Base-by-base conservation (phyloP, 2,329 filamentous ascomycete species). In the Alternaria metachromatica region DNA sequence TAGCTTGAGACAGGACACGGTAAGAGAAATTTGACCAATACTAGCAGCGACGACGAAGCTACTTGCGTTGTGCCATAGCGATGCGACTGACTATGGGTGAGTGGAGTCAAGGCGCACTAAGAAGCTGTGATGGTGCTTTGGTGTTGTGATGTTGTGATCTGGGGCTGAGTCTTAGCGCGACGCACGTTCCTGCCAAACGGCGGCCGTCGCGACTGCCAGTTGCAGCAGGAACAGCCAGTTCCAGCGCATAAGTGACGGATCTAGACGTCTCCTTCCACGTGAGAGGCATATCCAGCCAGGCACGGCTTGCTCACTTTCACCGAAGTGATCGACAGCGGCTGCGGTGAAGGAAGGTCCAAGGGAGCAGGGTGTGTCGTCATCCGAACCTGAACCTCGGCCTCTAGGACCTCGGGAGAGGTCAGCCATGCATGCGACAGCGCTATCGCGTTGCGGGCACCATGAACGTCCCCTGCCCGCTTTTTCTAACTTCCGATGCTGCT, bases 341-440 rank as follows among this genome's bases (percentile, higher is more conserved):
- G 41, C 18, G 58, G 53, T 54, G 50, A 48, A 55, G 46, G 23
- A 26, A 57, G 60, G 33, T 26, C 23, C 37, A 30, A 23, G 13
- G 41, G 56, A 46, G 46, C 46, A 45, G 25, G 20, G 30, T 37
- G 44, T 62, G 59, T 62, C 64, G 60, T 60, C 57, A 65, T 56
- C 66, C 56, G 41, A 46, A 50, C 49, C 65, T 75, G 69, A 72
- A 78, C 76, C 76, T 78, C 77, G 68, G 62, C 62, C 65, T 58
- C 64, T 75, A 65, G 71, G 76, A 60, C 76, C 77, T 79, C 77
- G 77, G 77, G 64, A 76, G 71, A 74, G 68, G 62, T 68, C 69
- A 71, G 69, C 72, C 74, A 73, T 72, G 71, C 68, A 66, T 69
- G 67, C 66, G 65, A 68, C 70, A 61, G 71, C 65, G 64, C 69